phyloP scores from a whole-genome alignment of 768 basidiomycete species.

The Amanita jacksonii region DNA sequence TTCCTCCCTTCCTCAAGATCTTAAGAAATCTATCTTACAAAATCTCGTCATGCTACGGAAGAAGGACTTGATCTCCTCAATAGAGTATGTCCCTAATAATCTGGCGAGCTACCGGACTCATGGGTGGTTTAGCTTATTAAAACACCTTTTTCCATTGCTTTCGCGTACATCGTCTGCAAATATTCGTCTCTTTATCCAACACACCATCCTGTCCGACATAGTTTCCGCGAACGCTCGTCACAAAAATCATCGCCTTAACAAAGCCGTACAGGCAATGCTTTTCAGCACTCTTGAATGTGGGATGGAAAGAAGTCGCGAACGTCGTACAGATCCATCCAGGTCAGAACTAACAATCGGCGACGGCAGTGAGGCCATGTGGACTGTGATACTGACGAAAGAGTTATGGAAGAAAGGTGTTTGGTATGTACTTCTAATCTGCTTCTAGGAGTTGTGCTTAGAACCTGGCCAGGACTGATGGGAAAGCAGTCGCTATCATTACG shows the following conservation, averaged over 20 bases:
- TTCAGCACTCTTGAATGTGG: constrained; percentile 95
- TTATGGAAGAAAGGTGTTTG: constrained; percentile 92
- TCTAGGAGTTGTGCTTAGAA: neutral
- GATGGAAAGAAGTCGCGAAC: constrained; percentile 70
- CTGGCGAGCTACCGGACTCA: neutral
- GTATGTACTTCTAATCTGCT: constrained; percentile 25
- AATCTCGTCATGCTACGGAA: constrained; percentile 91
- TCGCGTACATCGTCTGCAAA: constrained; percentile 86
- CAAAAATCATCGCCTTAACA: constrained; percentile 94
- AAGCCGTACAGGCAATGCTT: constrained; percentile 90
- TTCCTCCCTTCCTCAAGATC: constrained; percentile 66
- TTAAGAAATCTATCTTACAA: constrained; percentile 77
- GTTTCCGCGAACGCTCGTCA: constrained; percentile 79
- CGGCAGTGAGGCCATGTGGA: constrained; percentile 95
- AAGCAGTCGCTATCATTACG: constrained; percentile 86
- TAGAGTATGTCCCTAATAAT: constrained; percentile 54
- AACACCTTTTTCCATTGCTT: constrained; percentile 87
- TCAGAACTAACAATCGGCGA: constrained; percentile 30
- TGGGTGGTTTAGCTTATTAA: constrained; percentile 57
- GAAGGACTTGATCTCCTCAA: constrained; percentile 84
- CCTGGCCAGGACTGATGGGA: constrained; percentile 66
- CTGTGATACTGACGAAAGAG: constrained; percentile 86
- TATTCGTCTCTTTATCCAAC: constrained; percentile 79
- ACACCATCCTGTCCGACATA: constrained; percentile 91
- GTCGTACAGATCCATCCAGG: constrained; percentile 75